These are phyloP conservation scores for Aspergillus biplanus DNA, from an alignment of 495 filamentous ascomycete genomes.

Conservation along the genomic window DNA sequence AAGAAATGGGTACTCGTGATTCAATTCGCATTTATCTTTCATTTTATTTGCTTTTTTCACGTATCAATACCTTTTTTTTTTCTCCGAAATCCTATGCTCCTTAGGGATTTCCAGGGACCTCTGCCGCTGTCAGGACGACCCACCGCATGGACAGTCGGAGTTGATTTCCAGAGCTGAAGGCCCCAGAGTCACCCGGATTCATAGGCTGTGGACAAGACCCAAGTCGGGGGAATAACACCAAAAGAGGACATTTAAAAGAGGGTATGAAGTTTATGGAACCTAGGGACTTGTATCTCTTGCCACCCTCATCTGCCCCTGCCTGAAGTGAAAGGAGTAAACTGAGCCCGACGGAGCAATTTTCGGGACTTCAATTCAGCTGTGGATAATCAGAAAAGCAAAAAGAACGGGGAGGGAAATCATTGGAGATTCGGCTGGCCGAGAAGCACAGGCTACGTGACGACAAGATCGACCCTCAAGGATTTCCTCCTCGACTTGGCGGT, in stretches of 20 bases:
- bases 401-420: background rate
- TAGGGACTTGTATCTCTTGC: too few relatives aligned
- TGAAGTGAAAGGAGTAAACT: too few relatives aligned
- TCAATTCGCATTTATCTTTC: background rate
- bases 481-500: background rate
- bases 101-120: conserved; percentile 10
- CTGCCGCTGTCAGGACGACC: conserved; percentile 14
- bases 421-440: background rate
- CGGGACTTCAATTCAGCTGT: too few relatives aligned
- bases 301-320: too few relatives aligned
- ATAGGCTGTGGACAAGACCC: background rate
- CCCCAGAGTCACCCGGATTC: background rate
- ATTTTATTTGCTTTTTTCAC: background rate
- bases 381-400: too few relatives aligned
- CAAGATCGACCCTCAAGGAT: background rate
- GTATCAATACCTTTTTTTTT: conserved; percentile 14
- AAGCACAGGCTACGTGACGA: conserved; percentile 1
- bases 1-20: background rate
- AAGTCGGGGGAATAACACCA: too few relatives aligned
- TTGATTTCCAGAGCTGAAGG: background rate
- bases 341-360: too few relatives aligned
- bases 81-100: conserved; percentile 23
- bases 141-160: background rate
- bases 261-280: too few relatives aligned
- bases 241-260: too few relatives aligned